A percentile compares a stretch with the other conserved stretches of the same genome.
These are phyloP conservation scores for Cinchona pubescens DNA, from an alignment of 257 asterid species.

Conservation along the genomic window DNA sequence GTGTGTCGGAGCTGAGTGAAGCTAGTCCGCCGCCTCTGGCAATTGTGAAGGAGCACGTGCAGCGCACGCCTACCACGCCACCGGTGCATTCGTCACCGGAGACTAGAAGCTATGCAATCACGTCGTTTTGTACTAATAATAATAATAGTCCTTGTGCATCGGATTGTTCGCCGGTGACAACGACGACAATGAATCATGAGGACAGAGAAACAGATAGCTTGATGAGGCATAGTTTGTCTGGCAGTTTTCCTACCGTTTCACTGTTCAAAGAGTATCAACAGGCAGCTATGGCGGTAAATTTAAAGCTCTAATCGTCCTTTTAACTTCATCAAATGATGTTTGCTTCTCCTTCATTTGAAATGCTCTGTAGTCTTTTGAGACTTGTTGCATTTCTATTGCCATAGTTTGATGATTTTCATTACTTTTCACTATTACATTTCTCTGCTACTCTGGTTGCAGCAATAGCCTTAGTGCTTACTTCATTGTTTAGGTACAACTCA, in stretches of 20 bases:
- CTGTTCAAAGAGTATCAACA: conserved; percentile 90
- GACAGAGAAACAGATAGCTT: conserved; percentile 33
- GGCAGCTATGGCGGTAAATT: conserved; percentile 93
- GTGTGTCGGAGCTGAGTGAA: conserved; percentile 28
- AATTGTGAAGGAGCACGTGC: conserved; percentile 68
- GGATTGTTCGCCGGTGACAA: conserved; percentile 32
- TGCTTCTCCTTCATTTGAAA: background rate
- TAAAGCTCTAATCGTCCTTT: background rate
- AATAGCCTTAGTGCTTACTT: too few relatives aligned
- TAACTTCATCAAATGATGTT: background rate
- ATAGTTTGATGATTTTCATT: background rate
- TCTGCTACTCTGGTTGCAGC: background rate
- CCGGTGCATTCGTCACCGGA: conserved; percentile 35
- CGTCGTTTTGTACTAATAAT: conserved; percentile 10
- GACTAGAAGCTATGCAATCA: conserved; percentile 18
- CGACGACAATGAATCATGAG: conserved; percentile 29
- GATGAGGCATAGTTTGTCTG: conserved; percentile 72
- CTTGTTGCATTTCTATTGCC: too few relatives aligned
- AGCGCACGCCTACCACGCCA: conserved; percentile 46
- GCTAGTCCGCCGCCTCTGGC: conserved; percentile 45
- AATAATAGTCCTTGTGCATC: conserved; percentile 35
- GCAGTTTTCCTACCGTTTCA: conserved; percentile 77
- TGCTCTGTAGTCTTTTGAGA: background rate
- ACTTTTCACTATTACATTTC: background rate
- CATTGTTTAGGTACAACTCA: background rate